phyloP scores from a whole-genome alignment of 129 eudicot genomes.

The Chrysanthemum seticuspe region DNA sequence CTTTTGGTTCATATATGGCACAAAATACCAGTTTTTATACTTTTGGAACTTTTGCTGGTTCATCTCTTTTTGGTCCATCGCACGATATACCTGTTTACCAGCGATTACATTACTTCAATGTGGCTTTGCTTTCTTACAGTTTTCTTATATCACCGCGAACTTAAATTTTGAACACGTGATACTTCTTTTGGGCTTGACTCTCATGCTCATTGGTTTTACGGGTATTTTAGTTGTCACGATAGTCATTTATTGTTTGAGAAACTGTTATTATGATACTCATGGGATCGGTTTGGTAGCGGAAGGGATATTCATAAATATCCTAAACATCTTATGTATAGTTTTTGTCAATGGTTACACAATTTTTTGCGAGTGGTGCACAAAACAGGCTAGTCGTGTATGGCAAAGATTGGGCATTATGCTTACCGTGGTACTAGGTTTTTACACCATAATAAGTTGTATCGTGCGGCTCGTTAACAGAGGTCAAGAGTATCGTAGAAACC shows the following conservation, averaged over 20 bases:
- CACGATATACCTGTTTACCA: neutral
- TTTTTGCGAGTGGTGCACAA: conserved; percentile 19
- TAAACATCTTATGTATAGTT: neutral
- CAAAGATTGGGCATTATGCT: neutral
- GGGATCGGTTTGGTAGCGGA: neutral
- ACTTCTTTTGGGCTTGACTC: neutral
- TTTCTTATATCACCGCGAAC: neutral
- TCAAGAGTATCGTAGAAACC: conserved; percentile 9
- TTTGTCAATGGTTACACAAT: conserved; percentile 1
- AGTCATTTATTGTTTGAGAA: neutral
- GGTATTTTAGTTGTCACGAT: conserved; percentile 4
- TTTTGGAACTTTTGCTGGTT: neutral
- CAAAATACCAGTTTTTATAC: neutral
- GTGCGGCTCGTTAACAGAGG: neutral
- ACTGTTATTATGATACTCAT: neutral
- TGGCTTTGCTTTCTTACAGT: neutral
- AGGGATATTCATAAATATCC: neutral
- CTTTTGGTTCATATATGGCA: conserved; percentile 4
- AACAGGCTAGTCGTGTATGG: neutral
- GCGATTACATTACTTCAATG: neutral
- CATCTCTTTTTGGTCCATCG: neutral
- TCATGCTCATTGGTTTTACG: conserved; percentile 2
- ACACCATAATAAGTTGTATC: neutral
- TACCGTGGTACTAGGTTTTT: conserved; percentile 2
- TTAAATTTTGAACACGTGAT: neutral